A percentile compares a stretch with the other conserved stretches of the same genome.
These are phyloP conservation scores for Microdochium trichocladiopsis DNA, from an alignment of 2,329 filamentous ascomycete species.

Conservation along the genomic window DNA sequence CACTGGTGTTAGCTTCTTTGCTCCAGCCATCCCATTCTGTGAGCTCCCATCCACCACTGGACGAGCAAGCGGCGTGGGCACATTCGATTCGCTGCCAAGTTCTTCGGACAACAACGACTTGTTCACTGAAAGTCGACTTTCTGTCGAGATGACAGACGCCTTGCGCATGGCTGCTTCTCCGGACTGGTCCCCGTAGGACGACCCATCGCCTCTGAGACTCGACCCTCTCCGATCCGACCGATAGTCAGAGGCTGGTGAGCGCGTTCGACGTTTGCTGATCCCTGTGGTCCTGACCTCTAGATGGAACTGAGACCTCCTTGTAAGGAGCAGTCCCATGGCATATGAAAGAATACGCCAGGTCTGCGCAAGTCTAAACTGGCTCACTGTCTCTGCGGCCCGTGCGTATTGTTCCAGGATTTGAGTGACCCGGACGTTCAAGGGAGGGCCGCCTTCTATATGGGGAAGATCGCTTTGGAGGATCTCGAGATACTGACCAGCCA, in stretches of 20 bases:
- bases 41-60: conserved; percentile 34
- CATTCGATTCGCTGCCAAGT: conserved; percentile 56
- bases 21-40: conserved; percentile 17
- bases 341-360: conserved; percentile 57
- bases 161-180: not conserved
- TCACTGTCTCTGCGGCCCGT: conserved; percentile 46
- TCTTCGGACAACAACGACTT: conserved; percentile 47
- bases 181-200: not conserved
- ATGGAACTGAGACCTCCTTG: conserved; percentile 49
- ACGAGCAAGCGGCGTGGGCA: conserved; percentile 50
- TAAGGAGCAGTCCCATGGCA: conserved; percentile 45
- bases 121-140: conserved; percentile 19
- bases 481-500: conserved; percentile 49
- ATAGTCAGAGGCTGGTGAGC: not conserved
- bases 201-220: not conserved
- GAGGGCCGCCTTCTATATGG: conserved; percentile 21
- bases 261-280: conserved; percentile 19
- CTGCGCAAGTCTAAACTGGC: conserved; percentile 53
- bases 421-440: conserved; percentile 39
- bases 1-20: conserved; percentile 37
- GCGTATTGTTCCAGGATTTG: conserved; percentile 50
- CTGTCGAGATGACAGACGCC: conserved; percentile 22
- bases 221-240: not conserved
- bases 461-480: conserved; percentile 43
- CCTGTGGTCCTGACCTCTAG: conserved; percentile 38